Percentiles rank a stretch among this genome's conserved stretches.
These are phyloP conservation scores for Eutypa lata DNA, from an alignment of 2,329 filamentous ascomycete genomes.

Conservation along the genomic window DNA sequence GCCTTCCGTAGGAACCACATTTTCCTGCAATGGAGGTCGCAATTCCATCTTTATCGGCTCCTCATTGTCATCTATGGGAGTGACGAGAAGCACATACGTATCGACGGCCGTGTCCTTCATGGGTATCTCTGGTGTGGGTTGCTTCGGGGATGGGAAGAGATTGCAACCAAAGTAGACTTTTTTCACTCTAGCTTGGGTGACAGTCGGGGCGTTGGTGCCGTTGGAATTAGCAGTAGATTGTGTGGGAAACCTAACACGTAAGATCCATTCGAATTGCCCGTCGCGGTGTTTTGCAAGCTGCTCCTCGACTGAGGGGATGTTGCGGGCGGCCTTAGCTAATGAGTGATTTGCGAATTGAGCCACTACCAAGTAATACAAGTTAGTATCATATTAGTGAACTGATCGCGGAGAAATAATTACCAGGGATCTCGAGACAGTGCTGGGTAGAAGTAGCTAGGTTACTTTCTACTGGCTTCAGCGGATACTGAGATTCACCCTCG, in stretches of 20 bases:
- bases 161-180: conserved; percentile 51
- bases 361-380: conserved; percentile 11
- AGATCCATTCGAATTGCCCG: conserved; percentile 28
- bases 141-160: conserved; percentile 38
- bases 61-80: conserved; percentile 22
- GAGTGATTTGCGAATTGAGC: conserved; percentile 24
- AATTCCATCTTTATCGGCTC: conserved; percentile 16
- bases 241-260: conserved; percentile 18
- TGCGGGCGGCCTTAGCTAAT: conserved; percentile 23
- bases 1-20: conserved; percentile 18
- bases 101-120: conserved; percentile 28
- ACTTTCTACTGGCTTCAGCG: conserved; percentile 9
- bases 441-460: conserved; percentile 12
- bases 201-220: conserved; percentile 9
- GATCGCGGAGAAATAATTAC: conserved; percentile 15
- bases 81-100: conserved; percentile 41
- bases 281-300: conserved; percentile 28
- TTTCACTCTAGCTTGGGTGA: conserved; percentile 9
- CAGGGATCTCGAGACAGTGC: conserved; percentile 22
- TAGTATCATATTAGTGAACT: conserved; percentile 10
- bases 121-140: conserved; percentile 17
- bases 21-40: conserved; percentile 5
- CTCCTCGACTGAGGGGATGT: conserved; percentile 23
- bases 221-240: conserved; percentile 7
- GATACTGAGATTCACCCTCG: conserved; percentile 20